Percentiles rank a stretch among this genome's conserved stretches.
These are phyloP conservation scores for Magnolia kwangsiensis DNA, from an alignment of 164 flowering plant genomes.

Conservation along the genomic window DNA sequence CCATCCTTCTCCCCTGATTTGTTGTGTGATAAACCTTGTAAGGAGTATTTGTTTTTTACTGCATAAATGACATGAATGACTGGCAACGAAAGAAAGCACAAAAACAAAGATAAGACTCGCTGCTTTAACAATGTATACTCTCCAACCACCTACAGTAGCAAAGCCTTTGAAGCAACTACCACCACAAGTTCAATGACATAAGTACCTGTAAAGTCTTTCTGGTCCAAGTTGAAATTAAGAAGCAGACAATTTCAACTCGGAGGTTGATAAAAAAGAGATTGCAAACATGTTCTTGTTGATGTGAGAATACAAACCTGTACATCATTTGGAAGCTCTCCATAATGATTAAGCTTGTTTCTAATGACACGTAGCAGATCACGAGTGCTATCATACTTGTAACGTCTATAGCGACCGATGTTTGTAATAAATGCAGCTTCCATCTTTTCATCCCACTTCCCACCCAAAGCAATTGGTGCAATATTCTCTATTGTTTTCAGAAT, in stretches of 20 bases:
- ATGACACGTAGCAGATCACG: conserved; percentile 69
- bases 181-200: background rate
- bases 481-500: conserved; percentile 54
- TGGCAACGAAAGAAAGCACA: no score
- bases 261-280: background rate
- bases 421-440: conserved; percentile 49
- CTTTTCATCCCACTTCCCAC: conserved; percentile 76
- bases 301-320: conserved; percentile 39
- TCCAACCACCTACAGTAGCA: background rate
- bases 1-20: no score
- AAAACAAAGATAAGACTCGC: background rate
- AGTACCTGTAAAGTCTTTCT: no score
- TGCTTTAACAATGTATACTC: background rate
- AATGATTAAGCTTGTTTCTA: conserved; percentile 73
- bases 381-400: conserved; percentile 59
- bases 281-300: background rate
- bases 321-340: conserved; percentile 61
- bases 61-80: no score
- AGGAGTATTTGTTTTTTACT: no score
- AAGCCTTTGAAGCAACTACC: background rate
- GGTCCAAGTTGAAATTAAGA: background rate
- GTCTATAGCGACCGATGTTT: conserved; percentile 64
- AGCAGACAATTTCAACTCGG: background rate
- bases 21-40: no score
- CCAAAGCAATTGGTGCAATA: conserved; percentile 41